Percentiles rank a stretch among this genome's conserved stretches.
Conservation (phyloP, 352 stramenopile species). For the Phytophthora quininea region DNA sequence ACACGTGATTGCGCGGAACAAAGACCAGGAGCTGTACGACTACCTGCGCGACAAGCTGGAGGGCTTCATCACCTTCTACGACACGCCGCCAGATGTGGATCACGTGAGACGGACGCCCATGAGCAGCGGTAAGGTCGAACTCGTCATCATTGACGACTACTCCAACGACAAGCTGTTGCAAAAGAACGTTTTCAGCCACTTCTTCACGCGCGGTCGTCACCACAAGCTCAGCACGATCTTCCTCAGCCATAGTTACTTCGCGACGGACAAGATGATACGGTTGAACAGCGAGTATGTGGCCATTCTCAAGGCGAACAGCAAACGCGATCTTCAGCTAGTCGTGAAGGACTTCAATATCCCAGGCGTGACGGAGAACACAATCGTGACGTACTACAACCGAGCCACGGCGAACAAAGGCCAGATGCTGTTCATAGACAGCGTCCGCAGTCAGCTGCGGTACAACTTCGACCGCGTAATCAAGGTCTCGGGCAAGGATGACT, state of each 20-base stretch:
- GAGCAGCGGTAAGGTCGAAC: not conserved
- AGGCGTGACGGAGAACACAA: not conserved
- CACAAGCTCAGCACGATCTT: not conserved
- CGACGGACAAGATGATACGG: not conserved
- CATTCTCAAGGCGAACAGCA: not conserved
- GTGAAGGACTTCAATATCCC: not conserved
- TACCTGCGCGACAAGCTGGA: slow-evolving; percentile 16
- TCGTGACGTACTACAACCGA: slow-evolving; percentile 12
- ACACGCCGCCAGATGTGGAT: not conserved
- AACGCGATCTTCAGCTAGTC: not conserved
- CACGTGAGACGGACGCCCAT: not conserved
- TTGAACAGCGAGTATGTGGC: not conserved
- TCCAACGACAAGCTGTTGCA: not conserved
- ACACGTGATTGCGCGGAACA: slow-evolving; percentile 4
- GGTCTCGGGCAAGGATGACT: too few species aligned
- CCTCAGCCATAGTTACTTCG: not conserved
- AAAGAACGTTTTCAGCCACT: not conserved
- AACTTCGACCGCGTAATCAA: not conserved
- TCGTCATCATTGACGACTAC: not conserved
- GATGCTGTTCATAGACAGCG: slow-evolving; percentile 16
- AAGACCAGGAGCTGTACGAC: slow-evolving; percentile 13
- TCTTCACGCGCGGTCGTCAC: not conserved
- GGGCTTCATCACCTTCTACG: not conserved
- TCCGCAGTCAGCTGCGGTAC: slow-evolving; percentile 14
- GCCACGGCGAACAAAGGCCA: slow-evolving; percentile 14